phyloP scores from a whole-genome alignment of 2,329 filamentous ascomycete genomes.

The Diaporthe destruens region DNA sequence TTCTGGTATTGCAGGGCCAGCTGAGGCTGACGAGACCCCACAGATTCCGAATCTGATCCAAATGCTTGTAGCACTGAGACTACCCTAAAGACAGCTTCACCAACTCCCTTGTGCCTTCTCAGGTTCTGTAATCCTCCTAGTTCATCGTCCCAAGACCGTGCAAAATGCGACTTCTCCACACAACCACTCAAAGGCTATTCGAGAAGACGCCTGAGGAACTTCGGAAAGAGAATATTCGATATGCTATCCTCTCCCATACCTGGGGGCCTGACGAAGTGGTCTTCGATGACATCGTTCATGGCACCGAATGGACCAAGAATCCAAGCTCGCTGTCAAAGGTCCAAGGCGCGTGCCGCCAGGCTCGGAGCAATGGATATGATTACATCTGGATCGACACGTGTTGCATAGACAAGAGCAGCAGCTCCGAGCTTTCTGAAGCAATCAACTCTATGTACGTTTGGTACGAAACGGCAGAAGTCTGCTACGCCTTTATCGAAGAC shows the following conservation, averaged over 20 bases:
- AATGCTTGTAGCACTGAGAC: not conserved
- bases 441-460: constrained; percentile 33
- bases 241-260: constrained; percentile 21
- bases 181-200: constrained; percentile 21
- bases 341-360: constrained; percentile 19
- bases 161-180: constrained; percentile 28
- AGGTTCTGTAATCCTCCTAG: not conserved
- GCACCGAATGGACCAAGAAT: constrained; percentile 13
- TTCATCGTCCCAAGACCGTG: not conserved
- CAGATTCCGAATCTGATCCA: not conserved
- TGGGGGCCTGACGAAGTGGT: constrained; percentile 15
- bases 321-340: constrained; percentile 19
- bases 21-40: not conserved
- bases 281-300: constrained; percentile 2
- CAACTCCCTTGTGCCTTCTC: not conserved
- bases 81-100: not conserved
- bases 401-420: constrained; percentile 34
- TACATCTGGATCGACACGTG: constrained; percentile 38
- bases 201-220: constrained; percentile 26
- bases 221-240: constrained; percentile 16
- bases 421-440: constrained; percentile 6
- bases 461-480: constrained; percentile 21
- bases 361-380: not conserved
- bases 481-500: constrained; percentile 27
- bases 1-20: not conserved